Evolutionary conservation across 352 stramenopile genomes (phyloP), one percentile per base, ranked within the genome.

Genomic region (Pythium aristosporum): DNA sequence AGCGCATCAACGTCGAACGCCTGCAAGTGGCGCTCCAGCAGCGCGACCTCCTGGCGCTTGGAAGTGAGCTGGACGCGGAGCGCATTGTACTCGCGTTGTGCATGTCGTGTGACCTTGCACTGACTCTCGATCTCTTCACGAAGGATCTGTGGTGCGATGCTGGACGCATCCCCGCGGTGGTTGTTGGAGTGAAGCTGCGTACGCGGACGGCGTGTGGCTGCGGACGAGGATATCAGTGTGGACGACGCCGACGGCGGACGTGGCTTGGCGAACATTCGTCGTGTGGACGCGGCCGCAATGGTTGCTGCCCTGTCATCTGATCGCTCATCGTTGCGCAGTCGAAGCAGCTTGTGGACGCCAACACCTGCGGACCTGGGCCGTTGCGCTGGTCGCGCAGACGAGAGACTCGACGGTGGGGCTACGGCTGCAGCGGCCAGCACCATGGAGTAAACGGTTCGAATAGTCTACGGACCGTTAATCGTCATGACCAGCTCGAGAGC

Each of bases 81-180:
- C 23, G 71, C 67, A n/a, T 84, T 75, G 16, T 78, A 68, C 47
- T 86, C 69, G 7, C 68, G 73, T 44, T 87, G 76, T 0, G 76
- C 75, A 4, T 79, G 68, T 2, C 73, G 63, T 1, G 75, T 86
- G 9, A 87, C 67, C 15, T 57, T 55, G 20, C 80, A 74, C 62
- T 90, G 80, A 21, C 72, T 72, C 50, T 79, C 70, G 42, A 88
- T 82, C 59, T 90, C 80, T 53, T 90, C 74, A 25, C 71, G 75
- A 13, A 88, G 58, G n/a, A 88, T 68, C 0, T 56, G 73, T 30
- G 80, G 67, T 0, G 75, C 57, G 18, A 88, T 72, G 2, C 36
- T 21, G 18, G 3, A 15, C 39, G 49, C 23, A 21, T 62, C 16
- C 21, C 21, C 20, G 4, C 43, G 47, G 42, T 47, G 25, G 16